phyloP scores from a whole-genome alignment of 108 stramenopile genomes.

The Stephanodiscus minutulus region DNA sequence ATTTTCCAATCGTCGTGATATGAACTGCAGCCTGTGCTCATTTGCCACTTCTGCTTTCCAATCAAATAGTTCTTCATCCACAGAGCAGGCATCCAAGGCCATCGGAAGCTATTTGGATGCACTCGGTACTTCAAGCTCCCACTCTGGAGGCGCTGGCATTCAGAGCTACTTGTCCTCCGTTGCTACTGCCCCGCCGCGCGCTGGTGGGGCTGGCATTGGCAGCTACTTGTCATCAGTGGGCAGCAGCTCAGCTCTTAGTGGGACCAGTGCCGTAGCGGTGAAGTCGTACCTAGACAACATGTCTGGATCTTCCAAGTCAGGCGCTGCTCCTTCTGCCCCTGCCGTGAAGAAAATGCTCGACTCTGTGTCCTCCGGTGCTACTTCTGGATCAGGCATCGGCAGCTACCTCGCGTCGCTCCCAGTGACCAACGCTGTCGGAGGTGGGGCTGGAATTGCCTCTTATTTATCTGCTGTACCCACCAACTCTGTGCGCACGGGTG shows the following conservation, averaged over 20 bases:
- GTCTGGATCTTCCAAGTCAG: slow-evolving; percentile 16
- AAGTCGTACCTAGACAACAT: slow-evolving; percentile 21
- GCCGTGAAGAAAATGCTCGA: slow-evolving; percentile 22
- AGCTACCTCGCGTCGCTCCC: slow-evolving; percentile 33
- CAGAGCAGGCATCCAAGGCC: slow-evolving; percentile 12
- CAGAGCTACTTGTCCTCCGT: slow-evolving; percentile 25
- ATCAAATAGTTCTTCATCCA: slow-evolving; percentile 14
- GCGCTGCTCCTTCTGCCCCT: slow-evolving; percentile 31
- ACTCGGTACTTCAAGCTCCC: slow-evolving; percentile 21
- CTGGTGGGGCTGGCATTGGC: slow-evolving; percentile 27
- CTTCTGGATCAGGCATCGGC: slow-evolving; percentile 28
- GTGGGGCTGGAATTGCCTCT: slow-evolving; percentile 23
- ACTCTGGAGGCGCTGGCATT: slow-evolving; percentile 20
- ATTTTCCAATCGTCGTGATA: neutral
- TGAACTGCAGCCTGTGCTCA: neutral
- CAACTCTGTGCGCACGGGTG: slow-evolving; percentile 11
- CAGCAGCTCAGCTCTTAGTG: slow-evolving; percentile 8
- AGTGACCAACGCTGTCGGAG: slow-evolving; percentile 13
- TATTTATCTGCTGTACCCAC: slow-evolving; percentile 18
- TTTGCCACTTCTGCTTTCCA: neutral
- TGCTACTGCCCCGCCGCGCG: slow-evolving; percentile 23
- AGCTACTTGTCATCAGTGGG: slow-evolving; percentile 8
- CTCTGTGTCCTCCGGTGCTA: slow-evolving; percentile 31
- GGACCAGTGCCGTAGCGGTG: slow-evolving; percentile 14
- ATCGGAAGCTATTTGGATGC: slow-evolving; percentile 33